Evolutionary conservation across 805 yeast species (phyloP).

Genomic region (Kluyveromyces siamensis): DNA sequence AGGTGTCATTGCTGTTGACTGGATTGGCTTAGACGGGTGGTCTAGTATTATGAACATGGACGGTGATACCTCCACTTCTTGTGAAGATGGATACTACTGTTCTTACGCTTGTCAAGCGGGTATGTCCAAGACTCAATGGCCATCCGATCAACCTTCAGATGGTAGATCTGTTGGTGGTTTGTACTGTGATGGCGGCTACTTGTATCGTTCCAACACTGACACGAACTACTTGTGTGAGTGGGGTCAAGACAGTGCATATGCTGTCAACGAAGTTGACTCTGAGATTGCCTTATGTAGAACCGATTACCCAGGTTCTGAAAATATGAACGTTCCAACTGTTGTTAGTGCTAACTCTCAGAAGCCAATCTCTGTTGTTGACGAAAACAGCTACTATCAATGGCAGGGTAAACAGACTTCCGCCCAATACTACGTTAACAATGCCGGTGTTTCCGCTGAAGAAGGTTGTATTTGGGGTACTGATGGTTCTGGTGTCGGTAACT

Average conservation of each 20-base stretch:
- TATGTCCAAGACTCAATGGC: conserved; percentile 79
- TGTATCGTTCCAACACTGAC: conserved; percentile 50
- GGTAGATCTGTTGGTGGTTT: conserved; percentile 72
- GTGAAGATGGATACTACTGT: conserved; percentile 63
- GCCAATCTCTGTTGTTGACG: conserved; percentile 53
- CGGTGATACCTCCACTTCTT: conserved; percentile 51
- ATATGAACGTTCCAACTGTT: conserved; percentile 67
- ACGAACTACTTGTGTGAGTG: conserved; percentile 52
- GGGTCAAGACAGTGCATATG: conserved; percentile 49
- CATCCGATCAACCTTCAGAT: conserved; percentile 51
- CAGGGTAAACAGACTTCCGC: conserved; percentile 55
- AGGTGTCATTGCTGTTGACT: conserved; percentile 54
- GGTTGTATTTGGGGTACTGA: conserved; percentile 67
- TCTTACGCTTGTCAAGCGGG: conserved; percentile 75
- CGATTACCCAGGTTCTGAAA: conserved; percentile 77
- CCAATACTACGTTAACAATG: conserved; percentile 69
- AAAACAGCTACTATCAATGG: conserved; percentile 53
- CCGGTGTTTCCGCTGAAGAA: conserved; percentile 58
- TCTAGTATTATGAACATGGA: conserved; percentile 48
- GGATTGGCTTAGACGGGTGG: conserved; percentile 46
- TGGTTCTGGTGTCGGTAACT: conserved; percentile 59
- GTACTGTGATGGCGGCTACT: conserved; percentile 50
- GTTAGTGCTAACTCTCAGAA: conserved; percentile 38
- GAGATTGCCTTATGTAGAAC: conserved; percentile 65
- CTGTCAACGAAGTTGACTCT: conserved; percentile 40